Percentiles rank a stretch among this genome's conserved stretches.
Evolutionary conservation across 2,329 filamentous ascomycete genomes (phyloP).

Genomic region (Arthroderma sp.): DNA sequence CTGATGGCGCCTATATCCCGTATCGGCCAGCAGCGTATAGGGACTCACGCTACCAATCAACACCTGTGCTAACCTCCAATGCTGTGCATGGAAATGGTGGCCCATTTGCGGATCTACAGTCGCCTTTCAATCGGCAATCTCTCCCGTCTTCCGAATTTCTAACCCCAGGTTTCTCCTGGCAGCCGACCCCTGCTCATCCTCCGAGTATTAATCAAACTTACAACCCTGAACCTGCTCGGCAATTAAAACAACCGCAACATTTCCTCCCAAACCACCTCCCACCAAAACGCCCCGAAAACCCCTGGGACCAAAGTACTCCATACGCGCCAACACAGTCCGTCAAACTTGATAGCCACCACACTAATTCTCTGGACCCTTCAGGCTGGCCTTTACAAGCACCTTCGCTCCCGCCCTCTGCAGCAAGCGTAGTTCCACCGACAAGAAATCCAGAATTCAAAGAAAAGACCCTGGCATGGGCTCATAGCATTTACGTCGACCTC

Average conservation of each 20-base stretch:
- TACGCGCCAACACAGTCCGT: constrained; percentile 8
- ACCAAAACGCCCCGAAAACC: constrained; percentile 9
- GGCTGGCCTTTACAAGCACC: constrained; percentile 14
- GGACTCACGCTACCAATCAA: constrained; percentile 31
- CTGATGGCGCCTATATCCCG: constrained; percentile 45
- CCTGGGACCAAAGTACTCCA: constrained; percentile 17
- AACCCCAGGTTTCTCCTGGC: constrained; percentile 21
- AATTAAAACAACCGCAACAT: constrained; percentile 12
- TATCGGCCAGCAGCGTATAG: constrained; percentile 46
- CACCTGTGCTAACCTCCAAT: constrained; percentile 14
- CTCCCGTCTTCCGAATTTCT: constrained; percentile 16
- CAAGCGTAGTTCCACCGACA: constrained; percentile 16
- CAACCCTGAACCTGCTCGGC: constrained; percentile 19
- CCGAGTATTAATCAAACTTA: constrained; percentile 9
- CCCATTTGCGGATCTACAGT: constrained; percentile 20
- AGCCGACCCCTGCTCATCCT: constrained; percentile 15
- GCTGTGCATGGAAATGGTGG: constrained; percentile 13
- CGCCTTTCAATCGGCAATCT: constrained; percentile 17
- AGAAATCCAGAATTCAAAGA: constrained; percentile 48
- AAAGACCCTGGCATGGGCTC: constrained; percentile 55
- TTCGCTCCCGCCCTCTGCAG: constrained; percentile 13
- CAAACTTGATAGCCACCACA: constrained; percentile 3
- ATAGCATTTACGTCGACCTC: constrained; percentile 59
- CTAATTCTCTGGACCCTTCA: constrained; percentile 12
- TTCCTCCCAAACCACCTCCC: constrained; percentile 26